A percentile compares a stretch with the other conserved stretches of the same genome.
Evolutionary conservation across 148 eudicot species (phyloP).

Genomic region (Vaccinium vitisidaea): DNA sequence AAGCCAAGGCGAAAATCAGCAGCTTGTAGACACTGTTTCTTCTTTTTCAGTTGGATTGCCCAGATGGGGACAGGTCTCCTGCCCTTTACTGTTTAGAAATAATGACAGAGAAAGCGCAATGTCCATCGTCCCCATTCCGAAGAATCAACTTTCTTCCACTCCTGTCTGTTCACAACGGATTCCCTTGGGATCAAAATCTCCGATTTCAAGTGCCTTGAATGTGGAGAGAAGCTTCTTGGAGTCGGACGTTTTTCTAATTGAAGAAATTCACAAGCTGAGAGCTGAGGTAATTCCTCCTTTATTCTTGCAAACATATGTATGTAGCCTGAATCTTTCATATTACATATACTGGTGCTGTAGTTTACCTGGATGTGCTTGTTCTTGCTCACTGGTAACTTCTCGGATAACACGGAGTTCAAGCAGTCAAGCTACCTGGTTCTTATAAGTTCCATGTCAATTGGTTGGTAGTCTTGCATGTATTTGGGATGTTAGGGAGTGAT

Average conservation of each 20-base stretch:
- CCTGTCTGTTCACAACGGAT: conserved; percentile 16
- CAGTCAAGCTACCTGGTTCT: background rate
- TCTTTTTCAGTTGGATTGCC: conserved; percentile 13
- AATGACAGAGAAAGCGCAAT: background rate
- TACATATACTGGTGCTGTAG: background rate
- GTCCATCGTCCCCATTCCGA: background rate
- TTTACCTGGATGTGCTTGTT: background rate
- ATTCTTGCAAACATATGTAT: background rate
- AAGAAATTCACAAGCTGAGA: conserved; percentile 34
- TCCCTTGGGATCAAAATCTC: conserved; percentile 13
- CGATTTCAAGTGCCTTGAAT: conserved; percentile 12
- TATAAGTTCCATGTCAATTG: background rate
- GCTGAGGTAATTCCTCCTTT: conserved; percentile 24
- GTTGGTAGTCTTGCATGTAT: background rate
- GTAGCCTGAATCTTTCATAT: background rate
- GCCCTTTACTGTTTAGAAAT: conserved; percentile 25
- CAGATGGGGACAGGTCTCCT: conserved; percentile 40
- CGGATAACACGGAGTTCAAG: background rate
- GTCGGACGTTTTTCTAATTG: conserved; percentile 17
- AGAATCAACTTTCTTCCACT: conserved; percentile 10
- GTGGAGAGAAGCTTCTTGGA: conserved; percentile 16
- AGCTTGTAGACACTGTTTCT: conserved; percentile 7
- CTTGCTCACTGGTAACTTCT: background rate
- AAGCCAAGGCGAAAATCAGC: conserved; percentile 5
- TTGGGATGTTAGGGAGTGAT: background rate